Percentiles rank a stretch among this genome's conserved stretches.
Evolutionary conservation across 2,329 filamentous ascomycete genomes (phyloP).

Genomic region (Phialophora macrospora): DNA sequence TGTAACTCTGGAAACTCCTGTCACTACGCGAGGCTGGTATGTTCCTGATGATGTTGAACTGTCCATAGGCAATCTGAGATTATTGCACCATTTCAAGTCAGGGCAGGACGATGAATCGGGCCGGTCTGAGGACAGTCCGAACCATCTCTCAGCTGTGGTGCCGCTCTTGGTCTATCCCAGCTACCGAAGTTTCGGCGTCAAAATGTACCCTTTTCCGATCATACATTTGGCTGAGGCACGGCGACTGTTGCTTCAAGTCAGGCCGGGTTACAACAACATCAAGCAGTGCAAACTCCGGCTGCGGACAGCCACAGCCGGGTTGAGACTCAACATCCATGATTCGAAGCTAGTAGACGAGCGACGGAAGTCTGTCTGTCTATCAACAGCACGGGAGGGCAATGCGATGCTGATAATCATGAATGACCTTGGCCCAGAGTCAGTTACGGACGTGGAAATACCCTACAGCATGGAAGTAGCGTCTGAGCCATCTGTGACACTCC

Average conservation of each 20-base stretch:
- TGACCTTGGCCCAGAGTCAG: conserved; percentile 37
- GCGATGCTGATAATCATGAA: conserved; percentile 30
- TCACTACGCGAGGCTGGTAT: conserved; percentile 37
- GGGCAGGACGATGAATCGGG: conserved; percentile 15
- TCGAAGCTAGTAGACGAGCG: conserved; percentile 55
- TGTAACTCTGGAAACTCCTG: conserved; percentile 40
- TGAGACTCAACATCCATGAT: conserved; percentile 67
- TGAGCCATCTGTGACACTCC: conserved; percentile 65
- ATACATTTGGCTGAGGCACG: conserved; percentile 81
- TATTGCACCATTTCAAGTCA: conserved; percentile 32
- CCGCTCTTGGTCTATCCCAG: conserved; percentile 37
- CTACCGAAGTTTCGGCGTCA: conserved; percentile 45
- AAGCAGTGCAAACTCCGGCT: conserved; percentile 64
- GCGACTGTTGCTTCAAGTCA: conserved; percentile 73
- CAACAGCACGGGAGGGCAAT: conserved; percentile 32
- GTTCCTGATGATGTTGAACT: conserved; percentile 30
- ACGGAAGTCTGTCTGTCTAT: conserved; percentile 46
- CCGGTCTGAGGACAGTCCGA: conserved; percentile 8
- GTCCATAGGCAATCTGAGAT: conserved; percentile 32
- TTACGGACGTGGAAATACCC: conserved; percentile 64
- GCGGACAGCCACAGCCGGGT: conserved; percentile 67
- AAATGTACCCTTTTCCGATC: conserved; percentile 67
- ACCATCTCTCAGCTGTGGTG: conserved; percentile 11
- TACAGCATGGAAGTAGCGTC: conserved; percentile 78
- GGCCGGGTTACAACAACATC: conserved; percentile 43